A percentile compares a stretch with the other conserved stretches of the same genome.
Evolutionary conservation across 106 monocot genomes (phyloP).

Genomic region (Dactylorhiza incarnata): DNA sequence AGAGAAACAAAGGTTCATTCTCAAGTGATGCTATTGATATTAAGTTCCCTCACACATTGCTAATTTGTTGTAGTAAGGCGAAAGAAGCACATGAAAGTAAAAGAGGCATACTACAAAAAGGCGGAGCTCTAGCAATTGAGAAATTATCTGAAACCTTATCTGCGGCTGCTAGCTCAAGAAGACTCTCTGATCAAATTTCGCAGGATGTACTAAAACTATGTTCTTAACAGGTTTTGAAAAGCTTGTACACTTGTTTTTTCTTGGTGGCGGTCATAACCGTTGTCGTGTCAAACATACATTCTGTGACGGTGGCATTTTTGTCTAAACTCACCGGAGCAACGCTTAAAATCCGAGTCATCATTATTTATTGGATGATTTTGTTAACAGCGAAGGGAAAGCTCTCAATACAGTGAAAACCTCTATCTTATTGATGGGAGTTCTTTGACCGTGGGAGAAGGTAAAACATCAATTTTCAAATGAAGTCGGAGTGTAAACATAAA

Average conservation of each 20-base stretch:
- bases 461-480: too few species aligned
- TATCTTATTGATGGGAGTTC: too few species aligned
- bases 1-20: constrained; percentile 8
- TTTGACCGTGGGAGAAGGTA: too few species aligned
- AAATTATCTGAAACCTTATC: constrained; percentile 79
- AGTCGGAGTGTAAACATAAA: too few species aligned
- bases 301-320: too few species aligned
- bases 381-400: too few species aligned
- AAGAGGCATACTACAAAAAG: constrained; percentile 52
- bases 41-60: neutral
- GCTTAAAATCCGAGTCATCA: too few species aligned
- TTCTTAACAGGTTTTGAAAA: constrained; percentile 51
- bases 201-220: constrained; percentile 36
- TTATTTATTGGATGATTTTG: too few species aligned
- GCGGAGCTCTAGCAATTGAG: constrained; percentile 61
- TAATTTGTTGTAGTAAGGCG: constrained; percentile 51
- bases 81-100: constrained; percentile 88
- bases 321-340: too few species aligned
- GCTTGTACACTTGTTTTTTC: neutral
- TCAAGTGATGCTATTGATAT: neutral
- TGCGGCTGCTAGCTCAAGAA: constrained; percentile 30
- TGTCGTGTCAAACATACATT: too few species aligned
- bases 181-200: constrained; percentile 40
- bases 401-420: too few species aligned
- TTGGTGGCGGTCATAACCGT: too few species aligned